phyloP scores from a whole-genome alignment of 371 early-diverging fungal genomes.

The Rhizomucor pusillus region DNA sequence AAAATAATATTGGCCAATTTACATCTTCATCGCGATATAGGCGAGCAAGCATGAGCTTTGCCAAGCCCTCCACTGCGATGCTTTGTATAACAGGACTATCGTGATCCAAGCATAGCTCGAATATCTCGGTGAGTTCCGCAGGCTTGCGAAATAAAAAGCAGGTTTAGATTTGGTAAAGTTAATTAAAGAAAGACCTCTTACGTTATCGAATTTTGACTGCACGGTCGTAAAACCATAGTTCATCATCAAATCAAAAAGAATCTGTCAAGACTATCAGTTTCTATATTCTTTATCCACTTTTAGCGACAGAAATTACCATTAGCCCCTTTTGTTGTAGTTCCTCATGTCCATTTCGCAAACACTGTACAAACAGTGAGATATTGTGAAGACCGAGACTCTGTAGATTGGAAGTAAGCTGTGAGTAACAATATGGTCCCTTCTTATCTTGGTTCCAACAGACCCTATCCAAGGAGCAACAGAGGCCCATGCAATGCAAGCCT shows the following conservation, averaged over 20 bases:
- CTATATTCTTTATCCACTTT: neutral
- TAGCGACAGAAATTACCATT: slow-evolving; percentile 26
- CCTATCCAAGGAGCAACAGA: slow-evolving; percentile 71
- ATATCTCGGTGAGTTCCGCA: slow-evolving; percentile 39
- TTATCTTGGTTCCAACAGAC: slow-evolving; percentile 5
- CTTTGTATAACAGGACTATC: slow-evolving; percentile 49
- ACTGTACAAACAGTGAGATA: slow-evolving; percentile 41
- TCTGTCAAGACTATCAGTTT: slow-evolving; percentile 31
- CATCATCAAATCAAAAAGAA: slow-evolving; percentile 61
- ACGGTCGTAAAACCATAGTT: slow-evolving; percentile 46
- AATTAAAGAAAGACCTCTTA: slow-evolving; percentile 17
- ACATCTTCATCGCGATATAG: slow-evolving; percentile 53
- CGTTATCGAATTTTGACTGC: slow-evolving; percentile 30
- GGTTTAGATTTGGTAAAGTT: too few species aligned
- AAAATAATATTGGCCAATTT: too few species aligned
- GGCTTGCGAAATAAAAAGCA: too few species aligned
- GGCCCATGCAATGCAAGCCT: slow-evolving; percentile 79
- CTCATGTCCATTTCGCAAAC: slow-evolving; percentile 37
- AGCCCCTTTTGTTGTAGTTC: slow-evolving; percentile 47
- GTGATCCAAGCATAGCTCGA: slow-evolving; percentile 51
- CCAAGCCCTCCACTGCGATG: slow-evolving; percentile 58
- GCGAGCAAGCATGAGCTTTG: slow-evolving; percentile 65
- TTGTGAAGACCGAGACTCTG: slow-evolving; percentile 50
- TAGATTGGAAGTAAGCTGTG: neutral
- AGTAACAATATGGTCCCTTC: neutral